Percentiles rank a stretch among this genome's conserved stretches.
These are phyloP conservation scores for Eucalyptus pauciflora DNA, from an alignment of 345 rosid species.

Conservation along the genomic window DNA sequence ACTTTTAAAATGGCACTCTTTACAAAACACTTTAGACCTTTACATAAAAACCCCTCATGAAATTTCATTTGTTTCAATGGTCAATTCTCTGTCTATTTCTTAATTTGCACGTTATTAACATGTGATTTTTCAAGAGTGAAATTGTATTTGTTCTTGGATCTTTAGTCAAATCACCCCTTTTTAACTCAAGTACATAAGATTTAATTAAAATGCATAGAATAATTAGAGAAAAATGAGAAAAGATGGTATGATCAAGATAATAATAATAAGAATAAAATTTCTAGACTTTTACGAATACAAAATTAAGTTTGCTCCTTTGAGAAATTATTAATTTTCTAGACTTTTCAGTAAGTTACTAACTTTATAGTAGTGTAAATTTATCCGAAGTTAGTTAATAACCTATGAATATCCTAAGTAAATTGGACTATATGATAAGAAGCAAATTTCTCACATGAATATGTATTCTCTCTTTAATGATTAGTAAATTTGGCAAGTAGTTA, in stretches of 20 bases:
- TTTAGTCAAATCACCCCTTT: not conserved
- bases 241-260: not conserved
- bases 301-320: not conserved
- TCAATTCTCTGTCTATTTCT: not conserved
- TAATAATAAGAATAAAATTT: not conserved
- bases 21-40: not conserved
- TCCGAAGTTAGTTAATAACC: not conserved
- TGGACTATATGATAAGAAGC: not conserved
- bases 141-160: not conserved
- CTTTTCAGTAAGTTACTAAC: not conserved
- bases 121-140: not conserved
- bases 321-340: not conserved
- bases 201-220: not conserved
- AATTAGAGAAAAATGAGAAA: not conserved
- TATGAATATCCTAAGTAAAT: not conserved
- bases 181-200: not conserved
- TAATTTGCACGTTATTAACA: not conserved
- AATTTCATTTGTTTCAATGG: not conserved
- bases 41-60: not conserved
- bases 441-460: not conserved
- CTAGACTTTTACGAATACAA: not conserved
- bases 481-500: not conserved
- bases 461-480: not conserved
- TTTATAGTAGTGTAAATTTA: not conserved
- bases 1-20: not conserved